These are phyloP conservation scores for Monosporascus sp. DNA, from an alignment of 2,329 filamentous ascomycete genomes.

Conservation along the genomic window DNA sequence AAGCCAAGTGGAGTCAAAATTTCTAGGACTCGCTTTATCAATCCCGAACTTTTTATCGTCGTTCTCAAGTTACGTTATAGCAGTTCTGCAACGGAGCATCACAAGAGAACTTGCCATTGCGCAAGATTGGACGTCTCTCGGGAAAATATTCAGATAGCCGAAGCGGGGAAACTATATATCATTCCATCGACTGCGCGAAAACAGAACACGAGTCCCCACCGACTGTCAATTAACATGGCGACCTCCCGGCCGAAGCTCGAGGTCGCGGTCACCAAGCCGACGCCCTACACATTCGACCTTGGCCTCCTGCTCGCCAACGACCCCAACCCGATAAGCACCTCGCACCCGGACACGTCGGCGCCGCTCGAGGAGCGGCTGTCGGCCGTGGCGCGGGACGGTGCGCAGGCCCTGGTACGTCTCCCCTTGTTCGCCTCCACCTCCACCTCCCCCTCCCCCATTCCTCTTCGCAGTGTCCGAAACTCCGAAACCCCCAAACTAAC, in stretches of 20 bases:
- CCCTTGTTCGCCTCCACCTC: not conserved
- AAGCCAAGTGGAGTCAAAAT: constrained; percentile 14
- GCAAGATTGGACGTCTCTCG: too few species aligned
- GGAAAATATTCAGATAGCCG: too few species aligned
- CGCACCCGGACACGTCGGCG: constrained; percentile 36
- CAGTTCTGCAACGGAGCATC: not conserved
- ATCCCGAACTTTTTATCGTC: constrained; percentile 1
- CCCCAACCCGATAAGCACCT: constrained; percentile 60
- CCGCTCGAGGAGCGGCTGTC: constrained; percentile 64
- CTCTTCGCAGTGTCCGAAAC: not conserved
- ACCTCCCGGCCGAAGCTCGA: constrained; percentile 23
- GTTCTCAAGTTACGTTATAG: not conserved
- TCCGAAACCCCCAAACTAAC: not conserved
- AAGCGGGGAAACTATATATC: too few species aligned
- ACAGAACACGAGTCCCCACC: not conserved
- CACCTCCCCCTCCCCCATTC: not conserved
- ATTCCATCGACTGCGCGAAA: not conserved
- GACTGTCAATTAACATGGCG: constrained; percentile 9
- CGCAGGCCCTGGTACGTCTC: constrained; percentile 62
- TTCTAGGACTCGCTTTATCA: not conserved
- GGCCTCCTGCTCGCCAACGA: constrained; percentile 82
- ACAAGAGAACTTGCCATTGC: not conserved
- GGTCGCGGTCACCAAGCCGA: constrained; percentile 23
- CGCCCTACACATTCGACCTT: constrained; percentile 26
- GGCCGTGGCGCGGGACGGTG: constrained; percentile 76